Evolutionary conservation across 2,329 filamentous ascomycete genomes (phyloP).

Genomic region (Aspergillus neoniger): DNA sequence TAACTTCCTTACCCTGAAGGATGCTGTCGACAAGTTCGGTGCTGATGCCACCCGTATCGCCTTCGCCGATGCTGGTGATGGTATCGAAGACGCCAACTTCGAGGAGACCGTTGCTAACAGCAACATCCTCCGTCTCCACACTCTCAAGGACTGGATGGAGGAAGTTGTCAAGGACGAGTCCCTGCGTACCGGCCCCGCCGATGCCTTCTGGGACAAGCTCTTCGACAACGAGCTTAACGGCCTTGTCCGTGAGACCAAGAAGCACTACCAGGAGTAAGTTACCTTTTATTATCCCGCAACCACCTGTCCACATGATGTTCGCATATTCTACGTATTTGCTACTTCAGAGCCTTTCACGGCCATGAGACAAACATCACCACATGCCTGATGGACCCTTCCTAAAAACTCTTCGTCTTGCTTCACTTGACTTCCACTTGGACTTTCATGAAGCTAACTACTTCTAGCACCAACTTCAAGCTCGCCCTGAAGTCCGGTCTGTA

Average conservation of each 20-base stretch:
- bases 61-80: conserved; percentile 91
- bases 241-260: conserved; percentile 73
- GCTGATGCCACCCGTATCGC: conserved; percentile 90
- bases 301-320: neutral
- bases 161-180: conserved; percentile 73
- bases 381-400: neutral
- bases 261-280: conserved; percentile 70
- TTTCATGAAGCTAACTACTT: conserved; percentile 18
- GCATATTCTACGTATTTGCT: conserved; percentile 89
- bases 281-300: neutral
- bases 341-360: conserved; percentile 96
- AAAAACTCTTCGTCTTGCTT: neutral
- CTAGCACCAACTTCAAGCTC: conserved; percentile 74
- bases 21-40: conserved; percentile 87
- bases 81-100: conserved; percentile 94
- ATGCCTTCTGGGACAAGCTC: conserved; percentile 79
- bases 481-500: conserved; percentile 86
- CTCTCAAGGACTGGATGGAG: conserved; percentile 88
- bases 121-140: conserved; percentile 81
- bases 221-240: conserved; percentile 93
- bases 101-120: conserved; percentile 93
- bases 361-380: conserved; percentile 83
- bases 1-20: conserved; percentile 90
- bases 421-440: neutral
- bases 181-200: conserved; percentile 74